phyloP scores from a whole-genome alignment of 2,329 filamentous ascomycete species.

The Macroventuria anomochaeta region DNA sequence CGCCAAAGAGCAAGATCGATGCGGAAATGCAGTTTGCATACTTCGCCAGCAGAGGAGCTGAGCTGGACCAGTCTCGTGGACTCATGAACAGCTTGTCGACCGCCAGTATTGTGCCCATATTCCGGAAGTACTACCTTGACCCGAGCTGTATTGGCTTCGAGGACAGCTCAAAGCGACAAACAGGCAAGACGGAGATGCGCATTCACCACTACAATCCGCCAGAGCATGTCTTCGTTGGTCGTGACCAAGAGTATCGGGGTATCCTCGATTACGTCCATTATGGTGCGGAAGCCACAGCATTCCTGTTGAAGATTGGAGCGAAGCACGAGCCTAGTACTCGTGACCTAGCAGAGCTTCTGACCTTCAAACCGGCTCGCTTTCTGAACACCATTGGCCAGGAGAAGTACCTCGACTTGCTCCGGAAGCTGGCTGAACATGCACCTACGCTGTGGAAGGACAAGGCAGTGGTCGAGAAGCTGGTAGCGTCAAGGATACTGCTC shows the following conservation, averaged over 20 bases:
- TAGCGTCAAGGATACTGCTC: conserved; percentile 75
- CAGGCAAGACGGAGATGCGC: conserved; percentile 49
- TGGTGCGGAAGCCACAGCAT: conserved; percentile 83
- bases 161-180: conserved; percentile 39
- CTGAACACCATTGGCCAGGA: conserved; percentile 81
- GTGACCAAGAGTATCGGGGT: conserved; percentile 74
- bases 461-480: conserved; percentile 77
- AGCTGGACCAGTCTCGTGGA: conserved; percentile 62
- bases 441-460: conserved; percentile 77
- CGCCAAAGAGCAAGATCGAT: conserved; percentile 70
- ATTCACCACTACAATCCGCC: conserved; percentile 67
- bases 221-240: conserved; percentile 79
- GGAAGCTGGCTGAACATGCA: conserved; percentile 78
- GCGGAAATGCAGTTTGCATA: conserved; percentile 82
- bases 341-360: conserved; percentile 85
- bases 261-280: conserved; percentile 99
- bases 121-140: conserved; percentile 44
- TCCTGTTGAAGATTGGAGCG: conserved; percentile 85
- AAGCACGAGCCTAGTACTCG: conserved; percentile 87
- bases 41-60: conserved; percentile 76
- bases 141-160: conserved; percentile 41
- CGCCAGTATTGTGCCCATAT: conserved; percentile 49
- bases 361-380: conserved; percentile 80
- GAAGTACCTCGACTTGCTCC: conserved; percentile 84
- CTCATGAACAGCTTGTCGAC: conserved; percentile 35